Evolutionary conservation across 495 filamentous ascomycete genomes (phyloP), one percentile per base, ranked within the genome.

Genomic region (Penicillium psychrofluorescens): DNA sequence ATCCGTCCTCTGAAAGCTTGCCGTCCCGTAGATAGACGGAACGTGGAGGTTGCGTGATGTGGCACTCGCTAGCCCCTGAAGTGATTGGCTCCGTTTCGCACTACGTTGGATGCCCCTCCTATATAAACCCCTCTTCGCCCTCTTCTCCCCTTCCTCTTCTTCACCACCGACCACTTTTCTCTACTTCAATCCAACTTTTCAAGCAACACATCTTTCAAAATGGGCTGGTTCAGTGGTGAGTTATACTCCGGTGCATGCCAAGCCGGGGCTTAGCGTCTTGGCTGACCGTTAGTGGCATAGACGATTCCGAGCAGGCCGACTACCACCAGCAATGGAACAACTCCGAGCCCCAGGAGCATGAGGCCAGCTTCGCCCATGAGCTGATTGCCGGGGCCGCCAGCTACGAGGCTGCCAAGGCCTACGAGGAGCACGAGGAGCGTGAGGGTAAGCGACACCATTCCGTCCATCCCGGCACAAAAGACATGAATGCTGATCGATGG

Each of bases 331-430:
- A 77, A 46, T 54, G 76, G 57, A 70, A 79, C 54, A 52, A 61
- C 38, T 47, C 52, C 32, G 40, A 37, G 22, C 43, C 38, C 40
- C 38, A 51, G 8, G 49, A 60, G 41, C 63, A 84, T 69, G 58
- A 84, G 54, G 67, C 76, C 47, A 71, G 68, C 55, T 55, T 84
- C 49, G 65, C 70, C 55, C 84, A 87, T 60, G 85, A 88, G 66
- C 51, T 83, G 33, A 59, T 90, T 43, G 83, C 78, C 51, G 82
- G 81, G 43, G 85, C 79, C 36, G 84, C 83, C 29, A 77, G 80
- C 47, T 87, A 84, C 59, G 83, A 80, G 58, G 84, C 79, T 45
- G 80, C 86, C 71, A 83, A 85, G 68, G 64, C 76, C 8, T 88
- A 83, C 64, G 83, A 88, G 63, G 68, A 85, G 48, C 67, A 78